Evolutionary conservation across 2,329 filamentous ascomycete species (phyloP).

Genomic region (Lecanicillium sp.): DNA sequence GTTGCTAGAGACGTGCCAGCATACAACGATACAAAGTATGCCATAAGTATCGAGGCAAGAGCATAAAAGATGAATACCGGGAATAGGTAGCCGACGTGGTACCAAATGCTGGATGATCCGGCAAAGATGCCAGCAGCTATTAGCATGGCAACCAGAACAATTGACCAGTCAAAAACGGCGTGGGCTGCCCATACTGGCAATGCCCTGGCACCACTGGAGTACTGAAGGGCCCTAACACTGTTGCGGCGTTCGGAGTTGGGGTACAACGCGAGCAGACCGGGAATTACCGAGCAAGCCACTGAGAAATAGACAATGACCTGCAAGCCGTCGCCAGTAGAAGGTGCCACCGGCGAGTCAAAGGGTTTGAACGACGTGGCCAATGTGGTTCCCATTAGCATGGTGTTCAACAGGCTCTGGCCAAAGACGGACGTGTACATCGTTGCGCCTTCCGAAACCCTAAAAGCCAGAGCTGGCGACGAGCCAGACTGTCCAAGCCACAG

Average conservation of each 20-base stretch:
- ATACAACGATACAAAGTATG: slow-evolving; percentile 71
- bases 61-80: slow-evolving; percentile 70
- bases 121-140: slow-evolving; percentile 61
- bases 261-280: slow-evolving; percentile 77
- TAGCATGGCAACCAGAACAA: slow-evolving; percentile 57
- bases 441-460: slow-evolving; percentile 50
- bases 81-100: slow-evolving; percentile 68
- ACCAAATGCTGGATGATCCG: slow-evolving; percentile 57
- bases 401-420: slow-evolving; percentile 53
- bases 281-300: slow-evolving; percentile 66
- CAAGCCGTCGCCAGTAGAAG: slow-evolving; percentile 59
- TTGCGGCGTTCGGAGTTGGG: slow-evolving; percentile 68
- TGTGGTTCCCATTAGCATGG: slow-evolving; percentile 52
- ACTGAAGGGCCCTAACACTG: slow-evolving; percentile 72
- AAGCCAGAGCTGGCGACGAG: slow-evolving; percentile 57
- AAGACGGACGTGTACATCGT: slow-evolving; percentile 44
- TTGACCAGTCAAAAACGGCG: slow-evolving; percentile 61
- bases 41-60: slow-evolving; percentile 60
- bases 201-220: slow-evolving; percentile 76
- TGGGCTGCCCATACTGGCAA: slow-evolving; percentile 76
- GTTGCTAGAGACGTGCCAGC: slow-evolving; percentile 67
- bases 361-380: slow-evolving; percentile 62
- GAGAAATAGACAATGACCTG: slow-evolving; percentile 73
- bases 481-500: slow-evolving; percentile 59
- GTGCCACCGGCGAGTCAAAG: slow-evolving; percentile 64